A percentile compares a stretch with the other conserved stretches of the same genome.
Evolutionary conservation across 768 basidiomycete genomes (phyloP).

Genomic region (Amanita fuliginea): DNA sequence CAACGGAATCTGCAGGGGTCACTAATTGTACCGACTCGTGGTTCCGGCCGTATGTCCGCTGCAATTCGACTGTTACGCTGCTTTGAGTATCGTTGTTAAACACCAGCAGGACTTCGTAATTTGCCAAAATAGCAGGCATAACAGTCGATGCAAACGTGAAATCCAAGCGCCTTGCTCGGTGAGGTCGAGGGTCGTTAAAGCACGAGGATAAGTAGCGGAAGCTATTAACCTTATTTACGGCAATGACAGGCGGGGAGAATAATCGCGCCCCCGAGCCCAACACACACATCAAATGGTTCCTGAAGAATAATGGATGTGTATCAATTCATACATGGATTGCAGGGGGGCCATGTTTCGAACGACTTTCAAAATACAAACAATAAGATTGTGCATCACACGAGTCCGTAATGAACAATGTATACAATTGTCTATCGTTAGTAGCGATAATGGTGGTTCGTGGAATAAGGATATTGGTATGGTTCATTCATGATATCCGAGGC

Average conservation of each 20-base stretch:
- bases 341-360: neutral
- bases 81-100: slow-evolving; percentile 62
- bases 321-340: neutral
- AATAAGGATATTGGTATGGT: slow-evolving; percentile 35
- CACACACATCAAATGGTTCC: neutral
- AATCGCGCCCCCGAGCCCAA: neutral
- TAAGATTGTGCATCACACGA: neutral
- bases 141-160: slow-evolving; percentile 12
- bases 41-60: slow-evolving; percentile 52
- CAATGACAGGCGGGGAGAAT: neutral
- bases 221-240: slow-evolving; percentile 3
- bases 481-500: slow-evolving; percentile 44
- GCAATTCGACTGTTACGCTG: slow-evolving; percentile 50
- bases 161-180: slow-evolving; percentile 11
- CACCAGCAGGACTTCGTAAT: slow-evolving; percentile 57
- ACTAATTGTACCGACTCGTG: slow-evolving; percentile 44
- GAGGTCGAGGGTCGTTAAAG: slow-evolving; percentile 4
- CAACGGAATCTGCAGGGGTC: slow-evolving; percentile 51
- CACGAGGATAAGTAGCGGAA: slow-evolving; percentile 9
- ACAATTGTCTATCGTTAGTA: slow-evolving; percentile 13
- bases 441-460: slow-evolving; percentile 22
- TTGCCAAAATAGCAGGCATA: slow-evolving; percentile 52
- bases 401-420: neutral
- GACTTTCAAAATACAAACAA: too few relatives aligned
- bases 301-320: neutral